phyloP scores from a whole-genome alignment of 176 grass and related monocot genomes.

The Ensete glaucum region DNA sequence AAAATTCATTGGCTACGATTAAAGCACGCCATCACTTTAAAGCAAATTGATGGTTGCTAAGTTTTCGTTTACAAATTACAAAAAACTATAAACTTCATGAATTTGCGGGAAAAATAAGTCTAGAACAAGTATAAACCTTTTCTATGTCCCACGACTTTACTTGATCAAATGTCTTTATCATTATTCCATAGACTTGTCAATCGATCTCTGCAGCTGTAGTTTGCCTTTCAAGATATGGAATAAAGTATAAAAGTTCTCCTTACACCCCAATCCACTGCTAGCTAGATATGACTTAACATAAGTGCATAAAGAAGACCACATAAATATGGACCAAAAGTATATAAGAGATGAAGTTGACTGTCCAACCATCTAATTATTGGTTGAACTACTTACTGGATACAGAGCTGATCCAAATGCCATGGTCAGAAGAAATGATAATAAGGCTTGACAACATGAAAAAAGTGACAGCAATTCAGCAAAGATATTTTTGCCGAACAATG shows the following conservation, averaged over 20 bases:
- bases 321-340: neutral
- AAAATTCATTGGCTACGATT: neutral
- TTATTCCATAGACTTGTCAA: neutral
- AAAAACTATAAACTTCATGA: neutral
- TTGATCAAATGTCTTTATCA: neutral
- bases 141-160: neutral
- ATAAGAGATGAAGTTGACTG: neutral
- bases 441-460: no score
- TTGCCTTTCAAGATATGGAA: constrained; percentile 2
- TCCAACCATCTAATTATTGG: neutral
- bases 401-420: no score
- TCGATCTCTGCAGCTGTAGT: neutral
- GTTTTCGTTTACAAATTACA: neutral
- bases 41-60: neutral
- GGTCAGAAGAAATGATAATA: no score
- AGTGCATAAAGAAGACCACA: neutral
- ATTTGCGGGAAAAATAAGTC: neutral
- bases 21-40: neutral
- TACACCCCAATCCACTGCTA: neutral
- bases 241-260: neutral
- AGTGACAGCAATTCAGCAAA: no score
- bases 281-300: neutral
- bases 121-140: neutral
- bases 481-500: no score
- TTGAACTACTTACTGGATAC: neutral